Percentiles rank a stretch among this genome's conserved stretches.
Conservation (phyloP, 192 early-diverging fungal genomes). For the Backusella parvicylindrica region DNA sequence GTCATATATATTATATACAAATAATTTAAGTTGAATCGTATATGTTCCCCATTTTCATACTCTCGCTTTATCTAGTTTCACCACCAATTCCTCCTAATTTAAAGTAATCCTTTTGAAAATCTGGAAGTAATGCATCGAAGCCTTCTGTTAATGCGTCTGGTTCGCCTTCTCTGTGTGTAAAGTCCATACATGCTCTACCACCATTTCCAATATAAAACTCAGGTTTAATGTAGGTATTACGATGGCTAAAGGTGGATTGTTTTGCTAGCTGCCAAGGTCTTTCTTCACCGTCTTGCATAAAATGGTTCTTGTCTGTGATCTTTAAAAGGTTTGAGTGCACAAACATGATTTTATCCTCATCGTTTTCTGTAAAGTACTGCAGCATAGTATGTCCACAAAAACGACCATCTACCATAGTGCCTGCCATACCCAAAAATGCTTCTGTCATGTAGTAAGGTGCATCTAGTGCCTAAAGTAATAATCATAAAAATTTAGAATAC, state of each 20-base stretch:
- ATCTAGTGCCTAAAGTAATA: constrained; percentile 15
- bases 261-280: constrained; percentile 19
- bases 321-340: constrained; percentile 37
- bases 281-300: constrained; percentile 3
- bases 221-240: constrained; percentile 23
- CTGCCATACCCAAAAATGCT: constrained; percentile 28
- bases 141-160: constrained; percentile 5
- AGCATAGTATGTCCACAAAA: constrained; percentile 36
- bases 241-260: constrained; percentile 10
- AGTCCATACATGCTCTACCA: constrained; percentile 30
- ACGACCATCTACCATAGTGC: constrained; percentile 19
- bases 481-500: too few species aligned
- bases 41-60: not conserved
- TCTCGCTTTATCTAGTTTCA: not conserved
- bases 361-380: constrained; percentile 15
- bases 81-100: constrained; percentile 27
- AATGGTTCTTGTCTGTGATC: constrained; percentile 18
- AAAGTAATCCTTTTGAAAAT: constrained; percentile 30
- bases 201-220: constrained; percentile 21
- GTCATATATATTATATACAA: not conserved
- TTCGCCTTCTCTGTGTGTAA: constrained; percentile 20
- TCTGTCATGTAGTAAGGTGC: constrained; percentile 23
- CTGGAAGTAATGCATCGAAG: constrained; percentile 22
- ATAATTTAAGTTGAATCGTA: not conserved
- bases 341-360: constrained; percentile 20